These are phyloP conservation scores for Taphrina flavorubra DNA, from an alignment of 1,139 yeast genomes.

Conservation along the genomic window DNA sequence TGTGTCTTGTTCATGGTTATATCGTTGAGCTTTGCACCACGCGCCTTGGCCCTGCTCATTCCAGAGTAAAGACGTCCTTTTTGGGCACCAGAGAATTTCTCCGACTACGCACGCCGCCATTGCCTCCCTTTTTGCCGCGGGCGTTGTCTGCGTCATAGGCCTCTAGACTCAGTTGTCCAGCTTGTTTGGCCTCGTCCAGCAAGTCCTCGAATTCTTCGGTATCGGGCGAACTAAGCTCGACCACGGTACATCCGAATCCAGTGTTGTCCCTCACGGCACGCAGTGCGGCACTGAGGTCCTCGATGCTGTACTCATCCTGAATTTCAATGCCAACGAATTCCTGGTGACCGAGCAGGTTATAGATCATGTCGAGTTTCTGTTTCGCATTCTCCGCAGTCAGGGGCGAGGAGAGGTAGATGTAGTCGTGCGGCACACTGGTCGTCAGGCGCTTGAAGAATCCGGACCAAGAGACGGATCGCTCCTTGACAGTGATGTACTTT, in stretches of 20 bases:
- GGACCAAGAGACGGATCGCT: conserved; percentile 26
- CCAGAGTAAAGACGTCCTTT: conserved; percentile 4
- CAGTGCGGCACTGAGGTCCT: conserved; percentile 22
- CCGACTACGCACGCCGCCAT: background rate
- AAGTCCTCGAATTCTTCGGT: background rate
- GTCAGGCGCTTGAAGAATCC: conserved; percentile 25
- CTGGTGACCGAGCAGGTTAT: conserved; percentile 14
- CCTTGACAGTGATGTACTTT: conserved; percentile 31
- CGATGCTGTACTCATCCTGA: conserved; percentile 23
- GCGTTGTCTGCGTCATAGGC: background rate
- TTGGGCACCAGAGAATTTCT: background rate
- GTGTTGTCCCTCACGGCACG: background rate
- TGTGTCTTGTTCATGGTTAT: background rate
- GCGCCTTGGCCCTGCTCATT: background rate
- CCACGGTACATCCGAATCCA: conserved; percentile 28
- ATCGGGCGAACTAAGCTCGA: conserved; percentile 26
- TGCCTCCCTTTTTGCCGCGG: background rate
- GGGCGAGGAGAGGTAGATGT: conserved; percentile 17
- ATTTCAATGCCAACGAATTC: conserved; percentile 31
- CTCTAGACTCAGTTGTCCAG: conserved; percentile 19
- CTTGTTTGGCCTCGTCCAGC: conserved; percentile 9
- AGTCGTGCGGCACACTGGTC: conserved; percentile 32
- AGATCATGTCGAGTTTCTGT: conserved; percentile 17
- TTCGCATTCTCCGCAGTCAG: conserved; percentile 21
- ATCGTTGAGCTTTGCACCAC: too few relatives aligned